Evolutionary conservation across 2,329 filamentous ascomycete genomes (phyloP).

Genomic region (Aspergillus candidus): DNA sequence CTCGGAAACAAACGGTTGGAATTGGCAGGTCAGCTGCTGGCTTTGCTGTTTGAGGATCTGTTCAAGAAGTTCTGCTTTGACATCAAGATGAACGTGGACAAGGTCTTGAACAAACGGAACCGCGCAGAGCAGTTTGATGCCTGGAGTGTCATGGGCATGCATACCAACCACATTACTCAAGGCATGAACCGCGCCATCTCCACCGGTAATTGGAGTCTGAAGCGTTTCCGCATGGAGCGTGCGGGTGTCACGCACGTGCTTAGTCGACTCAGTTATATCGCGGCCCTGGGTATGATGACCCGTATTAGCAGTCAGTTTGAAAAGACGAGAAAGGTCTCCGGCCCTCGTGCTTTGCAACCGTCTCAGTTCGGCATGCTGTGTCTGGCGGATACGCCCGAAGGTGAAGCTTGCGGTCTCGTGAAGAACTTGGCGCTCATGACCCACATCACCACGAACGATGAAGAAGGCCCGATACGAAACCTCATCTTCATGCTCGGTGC

Average conservation of each 20-base stretch:
- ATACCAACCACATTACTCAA: slow-evolving; percentile 79
- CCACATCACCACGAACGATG: slow-evolving; percentile 94
- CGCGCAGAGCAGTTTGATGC: slow-evolving; percentile 84
- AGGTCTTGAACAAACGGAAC: slow-evolving; percentile 89
- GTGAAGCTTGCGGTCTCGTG: slow-evolving; percentile 93
- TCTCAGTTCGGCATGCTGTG: slow-evolving; percentile 99
- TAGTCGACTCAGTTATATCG: slow-evolving; percentile 92
- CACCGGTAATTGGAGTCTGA: slow-evolving; percentile 95
- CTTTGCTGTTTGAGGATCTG: slow-evolving; percentile 90
- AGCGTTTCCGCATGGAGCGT: slow-evolving; percentile 97
- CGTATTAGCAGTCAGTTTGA: slow-evolving; percentile 97
- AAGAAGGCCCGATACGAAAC: slow-evolving; percentile 81
- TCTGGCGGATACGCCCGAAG: slow-evolving; percentile 94
- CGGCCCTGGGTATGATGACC: slow-evolving; percentile 98
- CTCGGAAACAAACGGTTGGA: slow-evolving; percentile 96
- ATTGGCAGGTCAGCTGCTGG: slow-evolving; percentile 86
- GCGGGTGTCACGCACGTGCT: slow-evolving; percentile 95
- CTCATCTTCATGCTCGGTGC: slow-evolving; percentile 82
- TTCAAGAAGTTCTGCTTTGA: slow-evolving; percentile 93
- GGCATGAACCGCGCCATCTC: slow-evolving; percentile 95
- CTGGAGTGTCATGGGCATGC: slow-evolving; percentile 72
- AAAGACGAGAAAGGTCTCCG: slow-evolving; percentile 94
- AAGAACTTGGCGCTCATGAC: slow-evolving; percentile 99
- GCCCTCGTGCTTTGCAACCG: slow-evolving; percentile 89
- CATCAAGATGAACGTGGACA: slow-evolving; percentile 90